These are phyloP conservation scores for Phytophthora pini DNA, from an alignment of 352 stramenopile genomes.

Conservation along the genomic window DNA sequence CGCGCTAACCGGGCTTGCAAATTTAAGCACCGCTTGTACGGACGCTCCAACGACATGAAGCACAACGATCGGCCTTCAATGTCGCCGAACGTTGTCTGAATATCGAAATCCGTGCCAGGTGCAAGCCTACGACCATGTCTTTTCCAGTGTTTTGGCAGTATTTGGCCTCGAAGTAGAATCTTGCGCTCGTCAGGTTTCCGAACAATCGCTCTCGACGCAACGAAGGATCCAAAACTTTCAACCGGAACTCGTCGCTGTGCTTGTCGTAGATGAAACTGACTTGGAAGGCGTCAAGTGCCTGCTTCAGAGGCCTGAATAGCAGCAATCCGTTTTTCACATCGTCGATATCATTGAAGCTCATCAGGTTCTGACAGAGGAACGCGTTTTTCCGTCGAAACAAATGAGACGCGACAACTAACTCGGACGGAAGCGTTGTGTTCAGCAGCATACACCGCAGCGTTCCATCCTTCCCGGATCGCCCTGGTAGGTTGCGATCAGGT, in stretches of 20 bases:
- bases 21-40: background rate
- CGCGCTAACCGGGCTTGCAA: background rate
- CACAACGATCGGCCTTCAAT: background rate
- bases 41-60: background rate
- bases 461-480: background rate
- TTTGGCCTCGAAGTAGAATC: background rate
- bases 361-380: background rate
- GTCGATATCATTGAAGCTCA: background rate
- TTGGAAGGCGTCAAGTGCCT: background rate
- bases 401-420: background rate
- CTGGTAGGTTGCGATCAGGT: background rate
- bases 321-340: background rate
- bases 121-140: background rate
- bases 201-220: background rate
- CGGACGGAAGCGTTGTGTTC: background rate
- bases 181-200: background rate
- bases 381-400: background rate
- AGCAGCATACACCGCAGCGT: background rate
- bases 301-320: background rate
- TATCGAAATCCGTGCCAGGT: background rate
- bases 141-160: background rate
- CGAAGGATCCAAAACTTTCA: background rate
- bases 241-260: background rate
- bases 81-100: background rate
- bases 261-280: background rate